A percentile compares a stretch with the other conserved stretches of the same genome.
Evolutionary conservation across 2,329 filamentous ascomycete genomes (phyloP).

Genomic region (Pestalotiopsis sp.): DNA sequence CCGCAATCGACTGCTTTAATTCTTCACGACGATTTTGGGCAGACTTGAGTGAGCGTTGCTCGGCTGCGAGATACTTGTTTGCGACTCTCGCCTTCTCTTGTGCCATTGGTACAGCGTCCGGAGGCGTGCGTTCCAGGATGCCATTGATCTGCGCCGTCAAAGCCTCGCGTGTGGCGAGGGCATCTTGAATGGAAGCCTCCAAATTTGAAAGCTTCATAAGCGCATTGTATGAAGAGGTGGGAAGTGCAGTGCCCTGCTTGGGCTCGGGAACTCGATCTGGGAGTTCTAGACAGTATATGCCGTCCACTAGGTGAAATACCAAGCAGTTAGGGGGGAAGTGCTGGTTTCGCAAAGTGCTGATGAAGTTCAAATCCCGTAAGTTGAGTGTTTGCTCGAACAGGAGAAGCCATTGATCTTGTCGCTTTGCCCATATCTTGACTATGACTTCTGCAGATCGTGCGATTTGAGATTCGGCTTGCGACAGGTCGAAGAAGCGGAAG

Average conservation of each 20-base stretch:
- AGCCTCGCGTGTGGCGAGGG: conserved; percentile 73
- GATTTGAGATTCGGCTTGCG: conserved; percentile 61
- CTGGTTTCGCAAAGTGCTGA: conserved; percentile 72
- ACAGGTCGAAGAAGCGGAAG: conserved; percentile 83
- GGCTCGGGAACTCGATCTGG: conserved; percentile 53
- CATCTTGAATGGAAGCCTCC: conserved; percentile 90
- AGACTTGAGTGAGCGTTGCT: conserved; percentile 67
- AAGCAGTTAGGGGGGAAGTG: conserved; percentile 81
- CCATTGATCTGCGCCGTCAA: conserved; percentile 79
- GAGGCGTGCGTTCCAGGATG: conserved; percentile 46
- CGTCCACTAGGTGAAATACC: conserved; percentile 83
- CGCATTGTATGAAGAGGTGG: conserved; percentile 82
- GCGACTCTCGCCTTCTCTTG: conserved; percentile 52
- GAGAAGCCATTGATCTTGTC: conserved; percentile 57
- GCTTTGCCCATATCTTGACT: conserved; percentile 75
- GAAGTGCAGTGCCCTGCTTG: conserved; percentile 52
- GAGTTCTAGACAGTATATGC: conserved; percentile 81
- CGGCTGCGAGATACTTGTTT: conserved; percentile 59
- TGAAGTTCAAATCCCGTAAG: conserved; percentile 74
- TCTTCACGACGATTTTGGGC: conserved; percentile 68
- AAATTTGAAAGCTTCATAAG: conserved; percentile 87
- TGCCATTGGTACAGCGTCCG: conserved; percentile 49
- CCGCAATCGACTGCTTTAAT: conserved; percentile 66
- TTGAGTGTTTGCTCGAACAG: conserved; percentile 75
- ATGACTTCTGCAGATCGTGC: conserved; percentile 68